Evolutionary conservation across 352 stramenopile genomes (phyloP).

Genomic region (Phytopythium boreale): DNA sequence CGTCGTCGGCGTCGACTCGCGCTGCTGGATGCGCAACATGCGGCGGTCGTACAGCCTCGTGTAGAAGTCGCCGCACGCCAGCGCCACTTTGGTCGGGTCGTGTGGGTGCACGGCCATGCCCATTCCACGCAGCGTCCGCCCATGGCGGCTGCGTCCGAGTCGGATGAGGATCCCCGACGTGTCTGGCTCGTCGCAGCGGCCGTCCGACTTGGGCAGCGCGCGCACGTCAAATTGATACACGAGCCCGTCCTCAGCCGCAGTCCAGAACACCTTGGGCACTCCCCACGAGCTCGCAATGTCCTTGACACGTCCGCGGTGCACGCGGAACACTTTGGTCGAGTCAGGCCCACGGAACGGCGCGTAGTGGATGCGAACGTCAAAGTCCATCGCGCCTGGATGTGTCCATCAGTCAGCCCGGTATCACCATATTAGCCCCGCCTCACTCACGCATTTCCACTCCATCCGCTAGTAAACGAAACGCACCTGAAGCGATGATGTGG

Average conservation of each 20-base stretch:
- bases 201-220: constrained; percentile 39
- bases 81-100: constrained; percentile 63
- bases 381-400: constrained; percentile 60
- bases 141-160: constrained; percentile 50
- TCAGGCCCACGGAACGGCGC: constrained; percentile 61
- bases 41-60: constrained; percentile 74
- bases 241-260: constrained; percentile 77
- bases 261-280: constrained; percentile 84
- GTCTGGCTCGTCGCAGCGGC: constrained; percentile 23
- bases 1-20: constrained; percentile 15
- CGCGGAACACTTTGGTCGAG: constrained; percentile 58
- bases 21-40: constrained; percentile 60
- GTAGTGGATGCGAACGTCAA: constrained; percentile 85
- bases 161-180: constrained; percentile 62
- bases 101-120: constrained; percentile 67
- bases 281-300: constrained; percentile 64
- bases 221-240: constrained; percentile 85
- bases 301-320: constrained; percentile 80
- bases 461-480: neutral
- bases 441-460: constrained; percentile 8
- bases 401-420: neutral
- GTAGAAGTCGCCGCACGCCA: constrained; percentile 81
- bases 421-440: neutral
- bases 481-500: constrained; percentile 62
- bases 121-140: constrained; percentile 55